Conservation (phyloP, 139 green algal species). For the Auxenochlorella protothecoides region DNA sequence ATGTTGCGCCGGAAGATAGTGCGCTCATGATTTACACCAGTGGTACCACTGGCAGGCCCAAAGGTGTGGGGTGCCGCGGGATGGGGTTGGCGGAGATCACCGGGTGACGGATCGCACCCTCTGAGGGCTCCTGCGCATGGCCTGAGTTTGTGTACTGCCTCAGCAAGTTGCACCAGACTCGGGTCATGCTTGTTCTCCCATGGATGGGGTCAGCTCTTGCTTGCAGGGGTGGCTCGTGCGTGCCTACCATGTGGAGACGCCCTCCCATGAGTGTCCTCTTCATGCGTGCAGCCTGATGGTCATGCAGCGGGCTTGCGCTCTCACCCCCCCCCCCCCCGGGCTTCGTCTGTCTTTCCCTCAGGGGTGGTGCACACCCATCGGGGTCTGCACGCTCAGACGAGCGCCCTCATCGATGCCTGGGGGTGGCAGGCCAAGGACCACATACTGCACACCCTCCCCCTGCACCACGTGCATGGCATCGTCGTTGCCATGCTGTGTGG, state of each 20-base stretch:
- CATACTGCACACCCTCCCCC: constrained; percentile 82
- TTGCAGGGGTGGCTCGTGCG: no score
- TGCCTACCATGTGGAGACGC: no score
- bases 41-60: constrained; percentile 89
- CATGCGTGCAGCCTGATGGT: not conserved
- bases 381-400: constrained; percentile 58
- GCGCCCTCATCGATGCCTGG: constrained; percentile 60
- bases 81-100: not conserved
- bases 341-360: constrained; percentile 4
- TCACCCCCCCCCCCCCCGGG: not conserved
- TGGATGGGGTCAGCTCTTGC: no score
- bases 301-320: not conserved
- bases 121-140: no score
- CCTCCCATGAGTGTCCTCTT: no score
- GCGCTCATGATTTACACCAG: constrained; percentile 96
- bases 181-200: no score
- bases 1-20: constrained; percentile 14
- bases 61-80: constrained; percentile 36
- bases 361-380: constrained; percentile 60
- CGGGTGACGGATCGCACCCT: not conserved
- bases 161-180: no score
- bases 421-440: constrained; percentile 55
- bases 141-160: no score
- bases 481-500: constrained; percentile 83
- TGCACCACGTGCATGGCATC: constrained; percentile 94